A percentile compares a stretch with the other conserved stretches of the same genome.
Evolutionary conservation across 306 rosid species (phyloP).

Genomic region (Cotoneaster glaucophyllus): DNA sequence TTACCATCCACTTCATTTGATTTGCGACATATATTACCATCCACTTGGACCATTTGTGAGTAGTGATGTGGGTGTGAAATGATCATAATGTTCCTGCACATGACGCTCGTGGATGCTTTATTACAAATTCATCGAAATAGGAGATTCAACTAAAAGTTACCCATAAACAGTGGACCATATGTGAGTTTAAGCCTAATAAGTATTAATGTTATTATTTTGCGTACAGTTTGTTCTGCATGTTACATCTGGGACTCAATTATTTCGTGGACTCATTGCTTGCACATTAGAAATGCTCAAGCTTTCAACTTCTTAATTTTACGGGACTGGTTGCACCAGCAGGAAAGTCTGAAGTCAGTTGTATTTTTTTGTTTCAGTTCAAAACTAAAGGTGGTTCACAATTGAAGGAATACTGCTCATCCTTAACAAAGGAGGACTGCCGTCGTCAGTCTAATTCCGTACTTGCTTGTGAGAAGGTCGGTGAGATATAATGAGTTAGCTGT

Average conservation of each 20-base stretch:
- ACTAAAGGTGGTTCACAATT: constrained; percentile 85
- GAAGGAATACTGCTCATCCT: constrained; percentile 77
- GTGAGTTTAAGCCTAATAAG: neutral
- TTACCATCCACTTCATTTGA: neutral
- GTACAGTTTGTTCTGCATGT: neutral
- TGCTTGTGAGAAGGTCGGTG: constrained; percentile 91
- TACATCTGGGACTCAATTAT: neutral
- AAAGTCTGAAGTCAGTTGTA: neutral
- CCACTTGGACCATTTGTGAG: neutral
- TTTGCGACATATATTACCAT: neutral
- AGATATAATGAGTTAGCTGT: constrained; percentile 6
- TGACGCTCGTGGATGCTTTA: neutral
- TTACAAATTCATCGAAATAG: neutral
- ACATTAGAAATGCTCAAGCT: neutral
- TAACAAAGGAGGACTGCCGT: constrained; percentile 93
- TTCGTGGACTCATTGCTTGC: neutral
- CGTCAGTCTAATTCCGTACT: constrained; percentile 72
- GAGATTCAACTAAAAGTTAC: neutral
- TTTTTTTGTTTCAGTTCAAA: constrained; percentile 60
- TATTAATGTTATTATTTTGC: neutral
- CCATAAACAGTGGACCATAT: neutral
- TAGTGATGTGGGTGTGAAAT: neutral
- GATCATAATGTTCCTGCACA: neutral
- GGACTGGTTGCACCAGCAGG: neutral
- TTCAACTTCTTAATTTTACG: neutral